Percentiles rank a stretch among this genome's conserved stretches.
Evolutionary conservation across 208 protist genomes (phyloP).

Genomic region (Sergeia podlipaevii): DNA sequence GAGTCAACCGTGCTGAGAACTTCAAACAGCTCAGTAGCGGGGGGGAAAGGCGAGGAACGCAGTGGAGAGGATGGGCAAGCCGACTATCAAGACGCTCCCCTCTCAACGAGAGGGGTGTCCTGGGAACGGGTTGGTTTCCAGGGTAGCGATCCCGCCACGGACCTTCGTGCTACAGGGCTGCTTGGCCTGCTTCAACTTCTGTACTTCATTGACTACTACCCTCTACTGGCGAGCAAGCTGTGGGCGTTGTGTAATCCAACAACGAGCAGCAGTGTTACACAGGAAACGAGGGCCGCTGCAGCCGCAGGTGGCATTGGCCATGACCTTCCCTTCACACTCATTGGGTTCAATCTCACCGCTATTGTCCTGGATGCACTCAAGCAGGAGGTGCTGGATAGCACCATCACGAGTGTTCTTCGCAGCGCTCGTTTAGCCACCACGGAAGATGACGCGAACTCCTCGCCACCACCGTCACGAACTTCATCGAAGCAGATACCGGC

Average conservation of each 20-base stretch:
- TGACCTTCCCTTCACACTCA: conserved; percentile 74
- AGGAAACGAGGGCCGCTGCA: background rate
- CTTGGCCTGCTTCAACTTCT: conserved; percentile 64
- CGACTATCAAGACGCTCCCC: background rate
- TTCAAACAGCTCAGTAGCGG: too few relatives aligned
- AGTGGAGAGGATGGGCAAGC: background rate
- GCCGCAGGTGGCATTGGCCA: background rate
- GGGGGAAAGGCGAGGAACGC: too few relatives aligned
- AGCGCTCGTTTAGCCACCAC: background rate
- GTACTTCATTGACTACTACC: conserved; percentile 74
- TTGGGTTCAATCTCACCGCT: conserved; percentile 71
- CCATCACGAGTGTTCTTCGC: conserved; percentile 8
- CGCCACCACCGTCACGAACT: background rate
- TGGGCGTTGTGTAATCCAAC: conserved; percentile 50
- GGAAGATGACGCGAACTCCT: background rate
- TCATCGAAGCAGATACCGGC: background rate
- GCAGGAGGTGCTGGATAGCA: conserved; percentile 19
- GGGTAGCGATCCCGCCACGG: conserved; percentile 71
- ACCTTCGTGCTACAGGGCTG: conserved; percentile 71
- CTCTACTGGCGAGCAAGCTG: conserved; percentile 28
- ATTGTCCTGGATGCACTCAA: conserved; percentile 40
- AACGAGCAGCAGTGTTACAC: background rate
- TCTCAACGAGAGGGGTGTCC: conserved; percentile 11
- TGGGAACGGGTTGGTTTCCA: conserved; percentile 84
- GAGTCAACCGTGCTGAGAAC: too few relatives aligned